Evolutionary conservation across 2,329 filamentous ascomycete species (phyloP).

Genomic region (Paecilomyces formosus): DNA sequence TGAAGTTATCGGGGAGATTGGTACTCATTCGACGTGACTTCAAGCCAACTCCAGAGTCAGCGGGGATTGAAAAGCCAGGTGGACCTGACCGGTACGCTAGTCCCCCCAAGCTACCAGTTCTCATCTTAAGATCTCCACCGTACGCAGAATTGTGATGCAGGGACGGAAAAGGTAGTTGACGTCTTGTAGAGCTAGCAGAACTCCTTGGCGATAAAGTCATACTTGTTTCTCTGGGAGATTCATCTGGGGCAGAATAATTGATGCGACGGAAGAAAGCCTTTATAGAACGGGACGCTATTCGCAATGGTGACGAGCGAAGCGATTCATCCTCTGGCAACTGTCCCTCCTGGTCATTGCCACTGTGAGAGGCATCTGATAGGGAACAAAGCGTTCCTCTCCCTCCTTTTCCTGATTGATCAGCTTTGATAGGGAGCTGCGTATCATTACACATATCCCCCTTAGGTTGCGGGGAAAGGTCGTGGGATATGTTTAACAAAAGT

Average conservation of each 20-base stretch:
- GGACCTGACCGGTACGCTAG: conserved; percentile 12
- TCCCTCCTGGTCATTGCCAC: not conserved
- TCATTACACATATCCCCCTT: not conserved
- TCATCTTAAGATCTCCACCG: conserved; percentile 12
- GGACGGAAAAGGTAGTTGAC: not conserved
- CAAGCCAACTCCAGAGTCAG: conserved; percentile 64
- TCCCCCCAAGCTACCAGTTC: conserved; percentile 18
- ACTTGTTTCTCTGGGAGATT: not conserved
- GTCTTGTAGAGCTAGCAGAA: conserved; percentile 9
- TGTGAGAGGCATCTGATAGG: not conserved
- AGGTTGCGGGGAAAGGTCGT: not conserved
- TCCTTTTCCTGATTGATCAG: not conserved
- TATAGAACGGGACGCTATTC: conserved; percentile 12
- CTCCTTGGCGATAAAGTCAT: not conserved
- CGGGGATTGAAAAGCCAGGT: conserved; percentile 44
- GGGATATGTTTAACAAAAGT: conserved; percentile 4
- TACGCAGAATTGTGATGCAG: not conserved
- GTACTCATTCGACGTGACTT: conserved; percentile 73
- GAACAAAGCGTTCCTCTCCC: not conserved
- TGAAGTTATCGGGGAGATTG: conserved; percentile 66
- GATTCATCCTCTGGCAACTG: not conserved
- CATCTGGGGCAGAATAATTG: conserved; percentile 5
- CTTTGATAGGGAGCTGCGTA: not conserved
- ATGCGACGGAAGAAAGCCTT: conserved; percentile 16
- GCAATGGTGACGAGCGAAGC: conserved; percentile 6